Evolutionary conservation across 2,329 filamentous ascomycete genomes (phyloP), one percentile per base, ranked within the genome.

Genomic region (Harringtonia lauricola): DNA sequence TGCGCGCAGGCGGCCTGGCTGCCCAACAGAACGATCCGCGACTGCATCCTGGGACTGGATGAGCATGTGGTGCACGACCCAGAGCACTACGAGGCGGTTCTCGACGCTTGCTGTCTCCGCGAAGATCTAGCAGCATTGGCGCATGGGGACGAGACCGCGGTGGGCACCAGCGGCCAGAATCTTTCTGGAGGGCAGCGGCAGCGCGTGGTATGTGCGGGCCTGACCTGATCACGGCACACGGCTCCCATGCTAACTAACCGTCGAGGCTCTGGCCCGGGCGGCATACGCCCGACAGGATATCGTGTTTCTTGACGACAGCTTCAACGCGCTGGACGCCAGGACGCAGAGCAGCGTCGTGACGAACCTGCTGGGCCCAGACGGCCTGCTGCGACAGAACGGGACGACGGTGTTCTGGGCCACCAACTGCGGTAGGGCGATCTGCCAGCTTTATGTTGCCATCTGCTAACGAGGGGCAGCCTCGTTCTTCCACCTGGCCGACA

Each of bases 401-500:
- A 56, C 53, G 13, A 60, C 64, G 0, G 59, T 65, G 0, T 8
- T 66, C 3, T 51, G 60, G 21, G 52, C 59, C 5, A 57, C 55
- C 2, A 64, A 60, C n/a, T 55, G 54, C 4, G 46, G 55, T 59
- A 43, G 38, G 52, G 36, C 31, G 31, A n/a, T n/a, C n/a, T n/a
- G n/a, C n/a, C 17, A 30, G 28, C 37, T 4, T 30, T 17, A 22
- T 5, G 2, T 18, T 8, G 12, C 14, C 8, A 8, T 36, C n/a
- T 30, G 21, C 17, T 34, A 9, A 14, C 4, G 17, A 30, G 34
- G 19, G 39, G n/a, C 14, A 41, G 39, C 29, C 6, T 36, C 40
- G 6, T 56, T 63, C 41, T 64, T 70, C 13, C 53, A 59, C 17
- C 47, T 64, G 7, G 64, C 62, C 9, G 65, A 71, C 50, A 55